phyloP scores from a whole-genome alignment of 2,329 filamentous ascomycete genomes.

The Xylariaceae sp. region DNA sequence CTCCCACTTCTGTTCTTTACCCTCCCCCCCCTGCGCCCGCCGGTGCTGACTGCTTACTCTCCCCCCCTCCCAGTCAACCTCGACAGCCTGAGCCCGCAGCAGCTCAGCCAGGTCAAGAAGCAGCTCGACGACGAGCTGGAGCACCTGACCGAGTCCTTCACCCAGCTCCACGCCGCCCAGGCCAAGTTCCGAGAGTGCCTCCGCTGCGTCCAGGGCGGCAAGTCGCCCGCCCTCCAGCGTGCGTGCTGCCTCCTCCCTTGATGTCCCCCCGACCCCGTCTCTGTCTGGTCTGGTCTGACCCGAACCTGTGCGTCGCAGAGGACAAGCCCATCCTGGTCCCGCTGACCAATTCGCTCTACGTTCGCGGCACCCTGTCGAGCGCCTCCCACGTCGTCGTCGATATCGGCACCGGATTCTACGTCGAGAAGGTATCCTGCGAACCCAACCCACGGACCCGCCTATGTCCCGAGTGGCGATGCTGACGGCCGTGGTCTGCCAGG shows the following conservation, averaged over 20 bases:
- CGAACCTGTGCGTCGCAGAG: slow-evolving; percentile 16
- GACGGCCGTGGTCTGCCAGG: slow-evolving; percentile 27
- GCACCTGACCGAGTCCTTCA: slow-evolving; percentile 84
- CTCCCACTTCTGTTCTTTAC: not conserved
- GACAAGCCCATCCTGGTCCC: slow-evolving; percentile 72
- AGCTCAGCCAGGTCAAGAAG: slow-evolving; percentile 87
- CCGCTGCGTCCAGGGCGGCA: slow-evolving; percentile 59
- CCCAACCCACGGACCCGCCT: not conserved
- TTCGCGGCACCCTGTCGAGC: slow-evolving; percentile 71
- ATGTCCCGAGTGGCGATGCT: slow-evolving; percentile 1
- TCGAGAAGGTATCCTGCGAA: slow-evolving; percentile 66
- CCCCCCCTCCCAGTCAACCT: slow-evolving; percentile 47
- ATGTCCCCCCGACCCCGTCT: not conserved
- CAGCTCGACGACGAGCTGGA: slow-evolving; percentile 95
- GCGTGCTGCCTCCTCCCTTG: slow-evolving; percentile 10
- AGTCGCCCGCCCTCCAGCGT: slow-evolving; percentile 28
- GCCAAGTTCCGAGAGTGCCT: slow-evolving; percentile 89
- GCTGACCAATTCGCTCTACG: slow-evolving; percentile 88
- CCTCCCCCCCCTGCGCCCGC: not conserved
- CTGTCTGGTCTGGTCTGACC: not conserved
- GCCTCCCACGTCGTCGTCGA: slow-evolving; percentile 56
- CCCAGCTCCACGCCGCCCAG: slow-evolving; percentile 83
- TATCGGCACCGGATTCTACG: slow-evolving; percentile 23
- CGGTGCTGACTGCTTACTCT: slow-evolving; percentile 1
- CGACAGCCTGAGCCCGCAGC: slow-evolving; percentile 69